Base-by-base conservation (phyloP, 148 eudicot genomes). In the Cornus suecica region DNA sequence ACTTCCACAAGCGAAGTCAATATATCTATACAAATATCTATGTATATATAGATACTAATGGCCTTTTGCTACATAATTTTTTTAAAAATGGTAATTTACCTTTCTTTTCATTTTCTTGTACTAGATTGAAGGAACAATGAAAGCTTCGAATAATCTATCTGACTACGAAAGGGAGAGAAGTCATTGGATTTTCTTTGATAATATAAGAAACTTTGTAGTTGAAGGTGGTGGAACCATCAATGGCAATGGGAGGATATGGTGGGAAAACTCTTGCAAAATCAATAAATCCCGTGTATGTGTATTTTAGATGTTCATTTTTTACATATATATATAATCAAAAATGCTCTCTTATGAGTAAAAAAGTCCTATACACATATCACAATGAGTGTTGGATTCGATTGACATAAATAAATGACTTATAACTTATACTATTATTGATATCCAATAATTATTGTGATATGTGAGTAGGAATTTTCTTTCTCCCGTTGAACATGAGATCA, bases 181-280 rank as follows among this genome's bases (percentile, higher is more conserved):
- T 41, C 84, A 87, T 48, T 94, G 98, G 98, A 72, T 94, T 56
- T 30, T 71, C 10, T 92, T 94, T 52, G 79, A 81, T 70, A 79
- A 90, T 29, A 23, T 94, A 15, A 72, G 71, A 23, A 84, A 89
- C 62, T 83, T 92, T 66, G 79, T 63, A 10, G 85, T 94, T 7
- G 42, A 66, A 60, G 98, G 98, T 54, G 85, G 90, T 60, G 98
- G 98, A 65, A 89, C 87, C 65, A 81, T 94, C 70, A 84, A 94
- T 73, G 98, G 97, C 27, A 90, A 84, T 72, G 98, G 98, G 22
- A 56, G 78, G 23, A 79, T 90, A 45, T 94, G 98, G 98, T 94
- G 97, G 98, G 63, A 66, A 26, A 87, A 84, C 8, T 90, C 97
- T 42, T 94, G 98, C 86, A 92, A 94, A 87, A 77, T 82, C 61